A percentile compares a stretch with the other conserved stretches of the same genome.
These are phyloP conservation scores for Nitzschia putrida DNA, from an alignment of 108 stramenopile species.

Conservation along the genomic window DNA sequence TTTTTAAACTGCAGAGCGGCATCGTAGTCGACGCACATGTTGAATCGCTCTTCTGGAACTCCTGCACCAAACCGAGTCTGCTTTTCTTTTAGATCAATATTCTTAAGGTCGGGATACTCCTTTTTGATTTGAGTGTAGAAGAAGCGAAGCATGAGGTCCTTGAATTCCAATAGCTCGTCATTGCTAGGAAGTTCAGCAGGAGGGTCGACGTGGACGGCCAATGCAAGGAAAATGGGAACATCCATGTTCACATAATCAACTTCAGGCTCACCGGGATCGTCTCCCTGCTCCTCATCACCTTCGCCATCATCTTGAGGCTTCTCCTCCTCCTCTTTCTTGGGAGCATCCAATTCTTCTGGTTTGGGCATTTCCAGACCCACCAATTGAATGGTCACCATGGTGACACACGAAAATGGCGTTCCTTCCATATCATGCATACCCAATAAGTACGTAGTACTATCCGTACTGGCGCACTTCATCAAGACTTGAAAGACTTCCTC, in stretches of 20 bases:
- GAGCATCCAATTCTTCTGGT: constrained; percentile 7
- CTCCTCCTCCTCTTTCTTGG: constrained; percentile 6
- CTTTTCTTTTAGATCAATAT: constrained; percentile 7
- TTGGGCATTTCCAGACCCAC: constrained; percentile 24
- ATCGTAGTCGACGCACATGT: constrained; percentile 23
- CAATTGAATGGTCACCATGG: constrained; percentile 24
- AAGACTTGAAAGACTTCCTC: constrained; percentile 22
- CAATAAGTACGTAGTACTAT: constrained; percentile 12
- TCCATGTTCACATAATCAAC: constrained; percentile 1
- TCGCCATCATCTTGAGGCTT: constrained; percentile 7
- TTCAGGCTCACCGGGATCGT: neutral
- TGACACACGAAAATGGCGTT: constrained; percentile 17
- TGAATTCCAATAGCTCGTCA: constrained; percentile 15
- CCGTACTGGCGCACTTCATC: constrained; percentile 19
- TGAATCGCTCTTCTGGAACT: constrained; percentile 23
- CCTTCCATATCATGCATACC: constrained; percentile 21
- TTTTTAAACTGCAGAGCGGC: constrained; percentile 9
- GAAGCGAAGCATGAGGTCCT: constrained; percentile 26
- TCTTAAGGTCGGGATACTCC: constrained; percentile 13
- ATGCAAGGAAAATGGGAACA: constrained; percentile 24
- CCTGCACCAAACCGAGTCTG: constrained; percentile 8
- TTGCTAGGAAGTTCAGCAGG: constrained; percentile 18
- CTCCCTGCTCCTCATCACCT: constrained; percentile 3
- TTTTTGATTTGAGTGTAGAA: constrained; percentile 20
- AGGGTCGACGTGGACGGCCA: constrained; percentile 11